phyloP scores from a whole-genome alignment of 1,139 yeast species.

The Pichia sp. region DNA sequence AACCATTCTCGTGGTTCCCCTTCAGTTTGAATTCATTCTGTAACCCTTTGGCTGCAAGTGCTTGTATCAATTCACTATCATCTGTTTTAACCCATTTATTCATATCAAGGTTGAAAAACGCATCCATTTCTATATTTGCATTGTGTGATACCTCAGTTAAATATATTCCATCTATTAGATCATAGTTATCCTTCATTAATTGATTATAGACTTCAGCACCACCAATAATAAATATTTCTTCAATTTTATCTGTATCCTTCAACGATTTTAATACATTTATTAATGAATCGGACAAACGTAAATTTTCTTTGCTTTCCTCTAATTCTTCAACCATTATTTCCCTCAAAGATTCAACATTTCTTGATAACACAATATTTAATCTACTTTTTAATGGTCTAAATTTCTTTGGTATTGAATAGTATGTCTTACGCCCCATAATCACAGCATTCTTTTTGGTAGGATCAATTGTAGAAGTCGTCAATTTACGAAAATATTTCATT shows the following conservation, averaged over 20 bases:
- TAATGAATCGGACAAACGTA: conserved; percentile 42
- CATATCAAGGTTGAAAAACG: conserved; percentile 41
- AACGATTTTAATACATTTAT: conserved; percentile 36
- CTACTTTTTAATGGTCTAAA: conserved; percentile 81
- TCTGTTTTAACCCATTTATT: conserved; percentile 22
- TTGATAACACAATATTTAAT: conserved; percentile 67
- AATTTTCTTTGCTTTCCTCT: conserved; percentile 18
- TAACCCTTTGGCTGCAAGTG: conserved; percentile 20
- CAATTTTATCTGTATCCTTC: conserved; percentile 31
- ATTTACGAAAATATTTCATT: conserved; percentile 75
- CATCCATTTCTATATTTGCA: conserved; percentile 52
- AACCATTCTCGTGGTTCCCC: conserved; percentile 43
- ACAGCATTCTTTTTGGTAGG: conserved; percentile 58
- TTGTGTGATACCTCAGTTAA: conserved; percentile 61
- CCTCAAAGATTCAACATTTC: conserved; percentile 30
- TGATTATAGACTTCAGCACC: conserved; percentile 83
- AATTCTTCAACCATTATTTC: conserved; percentile 22
- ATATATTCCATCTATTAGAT: conserved; percentile 50
- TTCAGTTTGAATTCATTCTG: conserved; percentile 20
- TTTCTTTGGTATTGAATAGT: conserved; percentile 85
- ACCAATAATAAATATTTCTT: conserved; percentile 76
- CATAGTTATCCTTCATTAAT: conserved; percentile 29
- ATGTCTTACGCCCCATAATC: conserved; percentile 92
- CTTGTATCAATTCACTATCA: not conserved
- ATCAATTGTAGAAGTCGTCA: conserved; percentile 46